A percentile compares a stretch with the other conserved stretches of the same genome.
Conservation (phyloP, 2,329 filamentous ascomycete genomes). For the Diaporthe aspalathi region DNA sequence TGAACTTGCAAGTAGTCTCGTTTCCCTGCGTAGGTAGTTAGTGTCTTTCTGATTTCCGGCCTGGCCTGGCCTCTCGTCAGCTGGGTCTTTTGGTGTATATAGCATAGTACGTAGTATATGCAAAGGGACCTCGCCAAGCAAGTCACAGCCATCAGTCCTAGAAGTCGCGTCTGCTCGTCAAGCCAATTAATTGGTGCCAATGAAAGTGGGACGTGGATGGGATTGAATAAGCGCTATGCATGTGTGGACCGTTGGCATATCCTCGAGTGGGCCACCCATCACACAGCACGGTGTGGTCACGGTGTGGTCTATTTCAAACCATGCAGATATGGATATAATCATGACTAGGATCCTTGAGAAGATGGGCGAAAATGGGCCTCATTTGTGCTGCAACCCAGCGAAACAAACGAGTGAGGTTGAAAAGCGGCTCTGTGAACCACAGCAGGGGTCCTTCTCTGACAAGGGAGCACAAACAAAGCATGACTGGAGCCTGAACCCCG, state of each 20-base stretch:
- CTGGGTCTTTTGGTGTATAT: not conserved
- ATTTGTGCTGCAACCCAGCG: conserved; percentile 6
- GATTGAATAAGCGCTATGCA: not conserved
- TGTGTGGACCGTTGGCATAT: not conserved
- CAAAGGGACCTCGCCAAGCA: not conserved
- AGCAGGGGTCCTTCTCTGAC: not conserved
- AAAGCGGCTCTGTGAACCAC: conserved; percentile 14
- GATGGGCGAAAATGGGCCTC: not conserved
- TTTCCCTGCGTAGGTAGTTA: too few species aligned
- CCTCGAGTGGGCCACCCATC: too few species aligned
- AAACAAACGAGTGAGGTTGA: conserved; percentile 10
- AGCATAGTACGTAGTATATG: too few species aligned
- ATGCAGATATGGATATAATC: not conserved
- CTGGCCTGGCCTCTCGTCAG: not conserved
- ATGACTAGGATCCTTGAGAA: not conserved
- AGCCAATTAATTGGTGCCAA: not conserved
- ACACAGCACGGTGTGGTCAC: not conserved
- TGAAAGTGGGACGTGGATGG: not conserved
- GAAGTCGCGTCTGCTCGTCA: not conserved
- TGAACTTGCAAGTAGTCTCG: not conserved
- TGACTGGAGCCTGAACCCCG: not conserved
- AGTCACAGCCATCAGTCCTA: too few species aligned
- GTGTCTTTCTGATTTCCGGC: not conserved
- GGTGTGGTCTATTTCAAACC: not conserved
- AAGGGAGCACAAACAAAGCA: too few species aligned